phyloP scores from a whole-genome alignment of 2,329 filamentous ascomycete genomes.

The Claviceps lovelessii region DNA sequence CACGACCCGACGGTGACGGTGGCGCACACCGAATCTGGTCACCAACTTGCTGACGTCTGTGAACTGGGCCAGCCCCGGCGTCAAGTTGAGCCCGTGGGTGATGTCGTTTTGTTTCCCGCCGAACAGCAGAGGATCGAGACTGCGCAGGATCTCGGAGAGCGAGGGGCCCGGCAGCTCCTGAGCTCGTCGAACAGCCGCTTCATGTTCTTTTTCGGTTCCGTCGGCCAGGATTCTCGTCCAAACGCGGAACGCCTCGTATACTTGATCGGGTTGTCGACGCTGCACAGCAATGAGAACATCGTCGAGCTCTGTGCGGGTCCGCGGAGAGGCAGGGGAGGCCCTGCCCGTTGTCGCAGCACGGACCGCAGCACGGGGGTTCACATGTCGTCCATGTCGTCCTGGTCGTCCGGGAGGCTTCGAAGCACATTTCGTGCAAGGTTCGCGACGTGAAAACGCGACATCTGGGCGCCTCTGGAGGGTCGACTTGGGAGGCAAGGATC shows the following conservation, averaged over 20 bases:
- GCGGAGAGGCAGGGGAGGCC: slow-evolving; percentile 1
- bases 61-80: slow-evolving; percentile 24
- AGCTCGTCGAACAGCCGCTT: slow-evolving; percentile 18
- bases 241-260: slow-evolving; percentile 14
- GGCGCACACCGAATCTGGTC: slow-evolving; percentile 31
- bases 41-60: slow-evolving; percentile 23
- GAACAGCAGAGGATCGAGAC: slow-evolving; percentile 40
- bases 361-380: slow-evolving; percentile 10
- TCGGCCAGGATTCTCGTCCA: slow-evolving; percentile 15
- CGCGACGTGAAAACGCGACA: slow-evolving; percentile 8
- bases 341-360: slow-evolving; percentile 2
- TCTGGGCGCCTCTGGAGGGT: slow-evolving; percentile 10
- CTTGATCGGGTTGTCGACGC: slow-evolving; percentile 10
- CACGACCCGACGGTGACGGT: slow-evolving; percentile 24
- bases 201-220: not conserved
- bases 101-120: slow-evolving; percentile 33
- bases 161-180: slow-evolving; percentile 33
- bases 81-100: slow-evolving; percentile 24
- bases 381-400: slow-evolving; percentile 13
- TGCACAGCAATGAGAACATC: slow-evolving; percentile 20
- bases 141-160: slow-evolving; percentile 49
- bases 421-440: slow-evolving; percentile 11
- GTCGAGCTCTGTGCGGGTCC: slow-evolving; percentile 10
- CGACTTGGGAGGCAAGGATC: slow-evolving; percentile 11
- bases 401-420: not conserved